These are phyloP conservation scores for Neostapfia colusana DNA, from an alignment of 176 grass and related monocot species.

Conservation along the genomic window DNA sequence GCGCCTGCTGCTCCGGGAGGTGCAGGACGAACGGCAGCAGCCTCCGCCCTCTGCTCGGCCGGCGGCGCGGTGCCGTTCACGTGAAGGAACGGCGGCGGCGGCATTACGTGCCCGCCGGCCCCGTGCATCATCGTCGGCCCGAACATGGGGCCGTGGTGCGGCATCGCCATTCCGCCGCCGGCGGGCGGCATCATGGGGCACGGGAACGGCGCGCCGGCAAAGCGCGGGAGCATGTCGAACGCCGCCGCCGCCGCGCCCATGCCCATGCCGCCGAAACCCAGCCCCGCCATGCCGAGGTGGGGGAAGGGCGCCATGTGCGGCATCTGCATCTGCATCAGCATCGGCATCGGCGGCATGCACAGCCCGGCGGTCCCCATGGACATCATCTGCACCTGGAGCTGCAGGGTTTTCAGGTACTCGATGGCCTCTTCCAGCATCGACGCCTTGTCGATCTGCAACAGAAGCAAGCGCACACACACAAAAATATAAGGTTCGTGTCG, in stretches of 20 bases:
- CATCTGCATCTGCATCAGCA: slow-evolving; percentile 8
- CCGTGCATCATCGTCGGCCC: not conserved
- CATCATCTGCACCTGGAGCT: slow-evolving; percentile 60
- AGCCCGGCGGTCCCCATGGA: not conserved
- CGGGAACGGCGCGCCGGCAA: not conserved
- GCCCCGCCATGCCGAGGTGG: not conserved
- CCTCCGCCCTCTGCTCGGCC: not conserved
- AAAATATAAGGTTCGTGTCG: no score
- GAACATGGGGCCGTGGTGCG: not conserved
- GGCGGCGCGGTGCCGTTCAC: not conserved
- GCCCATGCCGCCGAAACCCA: not conserved
- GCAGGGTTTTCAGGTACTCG: slow-evolving; percentile 72
- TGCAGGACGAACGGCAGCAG: not conserved
- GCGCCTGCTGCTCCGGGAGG: not conserved
- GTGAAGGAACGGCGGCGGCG: not conserved
- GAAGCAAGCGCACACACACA: no score
- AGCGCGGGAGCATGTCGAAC: slow-evolving; percentile 36
- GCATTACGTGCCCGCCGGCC: not conserved
- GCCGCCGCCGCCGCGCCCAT: not conserved
- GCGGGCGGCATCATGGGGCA: not conserved
- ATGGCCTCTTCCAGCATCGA: slow-evolving; percentile 85
- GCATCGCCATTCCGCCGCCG: slow-evolving; percentile 28
- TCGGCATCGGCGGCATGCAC: not conserved
- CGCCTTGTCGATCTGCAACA: slow-evolving; percentile 53
- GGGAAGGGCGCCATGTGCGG: not conserved